phyloP scores from a whole-genome alignment of 306 rosid species.

The Prunus mira region DNA sequence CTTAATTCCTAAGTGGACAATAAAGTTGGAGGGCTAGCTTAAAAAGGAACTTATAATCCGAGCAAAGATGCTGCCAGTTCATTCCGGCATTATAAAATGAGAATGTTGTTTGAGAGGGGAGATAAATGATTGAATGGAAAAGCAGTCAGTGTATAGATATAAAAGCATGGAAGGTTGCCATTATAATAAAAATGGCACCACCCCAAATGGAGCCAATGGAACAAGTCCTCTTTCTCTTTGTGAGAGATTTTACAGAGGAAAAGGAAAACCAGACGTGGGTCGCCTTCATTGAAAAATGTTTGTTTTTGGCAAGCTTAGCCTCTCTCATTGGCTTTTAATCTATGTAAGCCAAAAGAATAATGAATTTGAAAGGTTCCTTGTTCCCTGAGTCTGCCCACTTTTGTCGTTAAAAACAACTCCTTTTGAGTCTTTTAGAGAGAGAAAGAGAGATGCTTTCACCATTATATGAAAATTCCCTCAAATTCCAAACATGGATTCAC shows the following conservation, averaged over 20 bases:
- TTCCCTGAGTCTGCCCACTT: constrained; percentile 67
- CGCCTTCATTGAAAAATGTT: constrained; percentile 38
- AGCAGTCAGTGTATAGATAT: constrained; percentile 43
- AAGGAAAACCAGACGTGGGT: constrained; percentile 43
- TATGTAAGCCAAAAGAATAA: constrained; percentile 15
- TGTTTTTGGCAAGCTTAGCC: constrained; percentile 27
- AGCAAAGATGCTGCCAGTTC: constrained; percentile 99
- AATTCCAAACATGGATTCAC: constrained; percentile 49
- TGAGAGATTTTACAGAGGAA: constrained; percentile 12
- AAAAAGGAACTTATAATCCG: constrained; percentile 46
- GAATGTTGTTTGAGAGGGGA: constrained; percentile 66
- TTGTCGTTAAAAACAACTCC: constrained; percentile 65
- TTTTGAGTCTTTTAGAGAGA: constrained; percentile 18
- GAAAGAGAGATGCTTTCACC: constrained; percentile 30
- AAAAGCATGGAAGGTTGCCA: constrained; percentile 40
- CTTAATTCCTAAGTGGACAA: constrained; percentile 23
- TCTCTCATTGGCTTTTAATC: constrained; percentile 32
- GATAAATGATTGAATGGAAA: constrained; percentile 75
- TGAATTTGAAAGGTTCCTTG: constrained; percentile 38
- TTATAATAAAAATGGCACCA: constrained; percentile 45
- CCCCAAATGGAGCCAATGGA: neutral
- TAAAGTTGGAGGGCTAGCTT: constrained; percentile 31
- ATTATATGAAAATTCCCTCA: neutral
- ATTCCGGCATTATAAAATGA: constrained; percentile 45
- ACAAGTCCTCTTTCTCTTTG: neutral